Evolutionary conservation across 2,329 filamentous ascomycete species (phyloP).

Genomic region (Fusarium tuaranense): DNA sequence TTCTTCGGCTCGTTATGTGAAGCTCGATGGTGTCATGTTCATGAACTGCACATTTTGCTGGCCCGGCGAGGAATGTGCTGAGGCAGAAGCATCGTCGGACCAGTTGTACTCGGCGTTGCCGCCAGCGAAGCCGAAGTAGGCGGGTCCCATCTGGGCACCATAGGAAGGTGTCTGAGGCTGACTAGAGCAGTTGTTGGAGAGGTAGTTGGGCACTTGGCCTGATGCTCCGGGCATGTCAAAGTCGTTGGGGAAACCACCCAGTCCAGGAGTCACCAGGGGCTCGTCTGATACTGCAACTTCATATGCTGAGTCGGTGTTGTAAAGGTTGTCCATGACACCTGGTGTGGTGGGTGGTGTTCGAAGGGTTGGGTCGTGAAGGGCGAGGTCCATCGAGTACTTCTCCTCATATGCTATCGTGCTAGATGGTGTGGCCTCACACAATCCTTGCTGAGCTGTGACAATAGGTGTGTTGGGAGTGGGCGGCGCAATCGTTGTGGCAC

Average conservation of each 20-base stretch:
- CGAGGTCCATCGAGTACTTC: slow-evolving; percentile 47
- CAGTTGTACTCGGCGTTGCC: slow-evolving; percentile 64
- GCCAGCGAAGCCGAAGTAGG: slow-evolving; percentile 54
- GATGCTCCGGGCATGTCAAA: slow-evolving; percentile 59
- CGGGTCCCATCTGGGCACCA: slow-evolving; percentile 55
- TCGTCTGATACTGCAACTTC: slow-evolving; percentile 59
- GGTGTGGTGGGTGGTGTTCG: slow-evolving; percentile 67
- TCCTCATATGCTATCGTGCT: slow-evolving; percentile 47
- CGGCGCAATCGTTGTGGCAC: slow-evolving; percentile 58
- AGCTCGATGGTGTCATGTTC: slow-evolving; percentile 50
- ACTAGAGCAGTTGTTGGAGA: slow-evolving; percentile 54
- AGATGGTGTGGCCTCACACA: slow-evolving; percentile 55
- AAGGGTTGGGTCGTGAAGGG: slow-evolving; percentile 57
- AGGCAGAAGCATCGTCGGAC: slow-evolving; percentile 58
- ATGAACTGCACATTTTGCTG: slow-evolving; percentile 51
- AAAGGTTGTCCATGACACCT: slow-evolving; percentile 57
- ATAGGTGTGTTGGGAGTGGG: slow-evolving; percentile 63
- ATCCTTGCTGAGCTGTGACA: slow-evolving; percentile 51
- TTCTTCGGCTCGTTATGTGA: slow-evolving; percentile 40
- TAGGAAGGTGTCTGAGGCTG: slow-evolving; percentile 64
- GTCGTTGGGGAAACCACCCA: slow-evolving; percentile 59
- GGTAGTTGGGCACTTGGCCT: slow-evolving; percentile 57
- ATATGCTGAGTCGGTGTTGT: slow-evolving; percentile 54
- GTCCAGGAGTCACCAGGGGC: slow-evolving; percentile 60
- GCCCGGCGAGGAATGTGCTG: slow-evolving; percentile 49